A percentile compares a stretch with the other conserved stretches of the same genome.
Conservation (phyloP, 352 stramenopile genomes). For the Pythium angustatum region DNA sequence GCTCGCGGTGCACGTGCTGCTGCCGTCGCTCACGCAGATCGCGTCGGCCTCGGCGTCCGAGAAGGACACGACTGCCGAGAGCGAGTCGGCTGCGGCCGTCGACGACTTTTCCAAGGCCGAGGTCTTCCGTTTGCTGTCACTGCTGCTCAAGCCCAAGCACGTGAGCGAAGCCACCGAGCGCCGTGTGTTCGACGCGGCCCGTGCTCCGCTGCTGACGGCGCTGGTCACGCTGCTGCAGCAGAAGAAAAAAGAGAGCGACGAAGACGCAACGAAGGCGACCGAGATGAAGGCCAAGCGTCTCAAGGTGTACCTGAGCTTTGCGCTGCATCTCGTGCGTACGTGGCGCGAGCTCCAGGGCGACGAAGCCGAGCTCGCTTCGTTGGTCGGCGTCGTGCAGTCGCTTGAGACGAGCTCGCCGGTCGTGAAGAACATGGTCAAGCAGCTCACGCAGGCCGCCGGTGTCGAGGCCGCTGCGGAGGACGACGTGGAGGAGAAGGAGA, state of each 20-base stretch:
- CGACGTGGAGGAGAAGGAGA: slow-evolving; percentile 34
- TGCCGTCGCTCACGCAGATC: slow-evolving; percentile 52
- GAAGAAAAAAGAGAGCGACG: slow-evolving; percentile 31
- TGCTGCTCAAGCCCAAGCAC: slow-evolving; percentile 59
- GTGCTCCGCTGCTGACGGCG: slow-evolving; percentile 41
- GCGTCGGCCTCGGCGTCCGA: slow-evolving; percentile 32
- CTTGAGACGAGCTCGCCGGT: slow-evolving; percentile 67
- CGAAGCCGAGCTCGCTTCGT: slow-evolving; percentile 19
- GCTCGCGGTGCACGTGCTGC: slow-evolving; percentile 51
- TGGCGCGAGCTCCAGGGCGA: slow-evolving; percentile 40
- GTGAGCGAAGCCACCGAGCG: slow-evolving; percentile 41
- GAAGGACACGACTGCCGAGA: slow-evolving; percentile 42
- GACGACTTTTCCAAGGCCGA: slow-evolving; percentile 83
- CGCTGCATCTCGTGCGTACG: slow-evolving; percentile 67
- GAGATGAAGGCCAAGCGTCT: slow-evolving; percentile 70
- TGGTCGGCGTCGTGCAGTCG: slow-evolving; percentile 46
- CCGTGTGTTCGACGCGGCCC: slow-evolving; percentile 37
- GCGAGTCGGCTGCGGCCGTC: slow-evolving; percentile 34
- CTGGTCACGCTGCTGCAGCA: slow-evolving; percentile 46
- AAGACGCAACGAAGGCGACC: slow-evolving; percentile 37
- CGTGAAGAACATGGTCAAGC: slow-evolving; percentile 72
- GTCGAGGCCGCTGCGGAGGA: slow-evolving; percentile 26
- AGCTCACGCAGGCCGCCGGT: slow-evolving; percentile 38
- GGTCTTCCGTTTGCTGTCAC: slow-evolving; percentile 70
- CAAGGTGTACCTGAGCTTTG: slow-evolving; percentile 68